A percentile compares a stretch with the other conserved stretches of the same genome.
phyloP scores from a whole-genome alignment of 2,329 filamentous ascomycete genomes.

The Truncatella angustata region DNA sequence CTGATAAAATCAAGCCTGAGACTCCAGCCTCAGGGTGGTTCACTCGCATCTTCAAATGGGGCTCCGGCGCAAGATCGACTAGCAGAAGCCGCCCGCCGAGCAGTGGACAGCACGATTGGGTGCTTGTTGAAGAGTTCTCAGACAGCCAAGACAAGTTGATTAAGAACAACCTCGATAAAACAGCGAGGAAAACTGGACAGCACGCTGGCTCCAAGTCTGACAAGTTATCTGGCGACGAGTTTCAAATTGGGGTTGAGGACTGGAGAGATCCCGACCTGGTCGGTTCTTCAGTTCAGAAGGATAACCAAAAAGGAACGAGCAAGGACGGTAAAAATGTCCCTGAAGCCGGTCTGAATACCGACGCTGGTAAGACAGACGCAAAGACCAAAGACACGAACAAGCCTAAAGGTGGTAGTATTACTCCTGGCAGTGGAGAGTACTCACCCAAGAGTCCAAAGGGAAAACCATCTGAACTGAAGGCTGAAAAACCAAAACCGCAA shows the following conservation, averaged over 20 bases:
- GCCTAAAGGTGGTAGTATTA: constrained; percentile 65
- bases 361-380: constrained; percentile 17
- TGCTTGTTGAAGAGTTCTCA: constrained; percentile 64
- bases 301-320: constrained; percentile 21
- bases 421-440: constrained; percentile 73
- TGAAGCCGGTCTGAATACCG: constrained; percentile 16
- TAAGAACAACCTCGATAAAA: constrained; percentile 40
- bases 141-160: constrained; percentile 48
- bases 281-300: constrained; percentile 31
- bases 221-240: constrained; percentile 51
- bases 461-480: constrained; percentile 13
- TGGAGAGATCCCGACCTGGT: constrained; percentile 80
- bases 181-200: constrained; percentile 29
- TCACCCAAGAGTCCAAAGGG: constrained; percentile 36
- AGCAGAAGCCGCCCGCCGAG: constrained; percentile 62
- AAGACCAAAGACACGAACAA: constrained; percentile 31
- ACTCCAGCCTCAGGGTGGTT: constrained; percentile 38
- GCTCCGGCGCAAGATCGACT: constrained; percentile 26
- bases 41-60: constrained; percentile 38
- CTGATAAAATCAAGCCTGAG: constrained; percentile 21
- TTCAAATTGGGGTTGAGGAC: constrained; percentile 82
- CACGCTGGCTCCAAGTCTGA: constrained; percentile 20
- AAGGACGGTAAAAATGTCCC: constrained; percentile 23
- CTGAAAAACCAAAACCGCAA: constrained; percentile 19
- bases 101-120: constrained; percentile 74